Base-by-base conservation (phyloP, 352 stramenopile species). In the Pythium aristosporum region DNA sequence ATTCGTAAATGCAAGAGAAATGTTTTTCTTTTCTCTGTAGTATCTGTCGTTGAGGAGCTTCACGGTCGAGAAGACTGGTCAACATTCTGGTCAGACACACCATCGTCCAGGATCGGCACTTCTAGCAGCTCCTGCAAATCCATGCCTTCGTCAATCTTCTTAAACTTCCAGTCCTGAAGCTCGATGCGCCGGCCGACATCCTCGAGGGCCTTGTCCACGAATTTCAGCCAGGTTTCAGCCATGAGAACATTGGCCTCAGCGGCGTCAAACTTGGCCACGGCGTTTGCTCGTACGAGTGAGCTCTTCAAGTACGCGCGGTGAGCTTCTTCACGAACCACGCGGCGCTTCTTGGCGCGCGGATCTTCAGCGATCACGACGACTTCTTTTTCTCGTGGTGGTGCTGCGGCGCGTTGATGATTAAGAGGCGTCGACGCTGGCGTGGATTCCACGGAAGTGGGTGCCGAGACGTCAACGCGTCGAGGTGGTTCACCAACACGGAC, bases 171-270 rank as follows among this genome's bases (percentile, higher is more conserved):
- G 55, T 93, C 85, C 48, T 91, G 83, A 10, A 84, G 60, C 50
- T 93, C 83, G 18, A 89, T 93, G 60, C 85, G 79, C 44, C 83
- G 80, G 30, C 85, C 85, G 18, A 91, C 85, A 57, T 91, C 82
- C 37, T 87, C 80, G 23, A 91, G 69, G 39, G 78, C 85, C 56
- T 86, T 86, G 13, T 79, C 79, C 28, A 81, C 64, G 36, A 85
- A 69, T 18, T 74, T 64, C 13, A 93, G 65, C 82, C 82, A 93
- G 49, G 80, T 86, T 59, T 93, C 85, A 28, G 85, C 79, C 23
- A 91, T 63, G 32, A 63, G 61, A 12, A 93, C 59, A 21, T 91
- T 80, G 1, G 77, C 73, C 51, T 87, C 79, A 28, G 79, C 65
- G 36, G 76, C 67, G 3, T 82, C 30, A 25, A 73, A 71, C 61